Conservation (phyloP, 2,329 filamentous ascomycete genomes). For the Magnaporthales sp. region DNA sequence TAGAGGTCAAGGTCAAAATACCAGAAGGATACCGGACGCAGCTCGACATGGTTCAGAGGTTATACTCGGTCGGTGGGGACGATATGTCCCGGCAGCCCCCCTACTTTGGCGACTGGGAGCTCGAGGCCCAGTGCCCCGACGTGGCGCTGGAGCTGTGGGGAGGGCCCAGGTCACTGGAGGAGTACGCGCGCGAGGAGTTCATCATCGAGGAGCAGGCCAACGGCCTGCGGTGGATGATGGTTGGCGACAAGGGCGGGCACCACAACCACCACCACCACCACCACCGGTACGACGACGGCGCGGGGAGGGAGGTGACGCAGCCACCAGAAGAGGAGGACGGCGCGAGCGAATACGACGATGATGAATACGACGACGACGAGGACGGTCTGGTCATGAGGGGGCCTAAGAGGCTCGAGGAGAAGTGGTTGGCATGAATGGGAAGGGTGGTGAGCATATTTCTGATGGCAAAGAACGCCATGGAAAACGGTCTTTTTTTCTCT, state of each 20-base stretch:
- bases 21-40: constrained; percentile 85
- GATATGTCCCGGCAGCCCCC: constrained; percentile 50
- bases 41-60: constrained; percentile 58
- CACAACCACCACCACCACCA: constrained; percentile 8
- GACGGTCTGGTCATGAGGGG: constrained; percentile 51
- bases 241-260: constrained; percentile 17
- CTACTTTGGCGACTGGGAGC: constrained; percentile 49
- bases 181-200: constrained; percentile 92
- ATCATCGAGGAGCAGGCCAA: constrained; percentile 92
- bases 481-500: not conserved
- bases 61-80: constrained; percentile 43
- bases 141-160: constrained; percentile 83
- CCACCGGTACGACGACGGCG: constrained; percentile 5
- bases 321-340: constrained; percentile 23
- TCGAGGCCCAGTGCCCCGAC: constrained; percentile 58
- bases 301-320: constrained; percentile 4
- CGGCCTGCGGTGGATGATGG: constrained; percentile 83
- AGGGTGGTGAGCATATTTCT: not conserved
- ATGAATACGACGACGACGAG: constrained; percentile 45
- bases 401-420: constrained; percentile 47
- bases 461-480: not conserved
- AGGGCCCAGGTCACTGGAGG: constrained; percentile 80
- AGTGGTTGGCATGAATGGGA: constrained; percentile 44
- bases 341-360: constrained; percentile 23
- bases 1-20: constrained; percentile 78